These are phyloP conservation scores for Penicillium decumbens DNA, from an alignment of 2,329 filamentous ascomycete species.

Conservation along the genomic window DNA sequence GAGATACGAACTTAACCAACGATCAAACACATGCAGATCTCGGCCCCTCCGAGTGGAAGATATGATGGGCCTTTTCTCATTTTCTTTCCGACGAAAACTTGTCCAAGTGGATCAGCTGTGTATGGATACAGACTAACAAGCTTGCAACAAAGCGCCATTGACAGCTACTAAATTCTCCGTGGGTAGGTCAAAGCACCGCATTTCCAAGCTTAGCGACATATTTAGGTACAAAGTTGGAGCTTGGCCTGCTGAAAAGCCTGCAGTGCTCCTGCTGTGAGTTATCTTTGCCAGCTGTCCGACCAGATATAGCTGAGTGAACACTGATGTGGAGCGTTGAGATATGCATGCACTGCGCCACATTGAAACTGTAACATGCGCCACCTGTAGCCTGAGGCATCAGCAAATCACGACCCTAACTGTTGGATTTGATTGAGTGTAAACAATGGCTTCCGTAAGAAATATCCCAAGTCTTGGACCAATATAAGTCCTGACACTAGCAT, in stretches of 20 bases:
- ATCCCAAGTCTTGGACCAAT: no score
- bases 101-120: neutral
- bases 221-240: neutral
- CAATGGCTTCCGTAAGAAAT: no score
- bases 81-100: neutral
- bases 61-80: neutral
- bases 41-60: neutral
- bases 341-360: conserved; percentile 19
- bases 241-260: conserved; percentile 1
- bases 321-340: conserved; percentile 10
- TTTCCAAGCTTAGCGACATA: neutral
- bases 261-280: conserved; percentile 7
- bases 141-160: neutral
- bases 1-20: neutral
- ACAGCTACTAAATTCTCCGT: conserved; percentile 9
- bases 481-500: no score
- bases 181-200: conserved; percentile 1
- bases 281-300: conserved; percentile 17
- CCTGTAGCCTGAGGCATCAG: conserved; percentile 1
- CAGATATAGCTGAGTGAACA: conserved; percentile 11
- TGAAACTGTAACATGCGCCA: neutral
- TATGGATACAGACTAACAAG: neutral
- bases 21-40: neutral
- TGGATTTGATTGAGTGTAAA: no score
- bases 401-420: no score